Base-by-base conservation (phyloP, 768 basidiomycete species). In the Kwoniella mangroviensis region DNA sequence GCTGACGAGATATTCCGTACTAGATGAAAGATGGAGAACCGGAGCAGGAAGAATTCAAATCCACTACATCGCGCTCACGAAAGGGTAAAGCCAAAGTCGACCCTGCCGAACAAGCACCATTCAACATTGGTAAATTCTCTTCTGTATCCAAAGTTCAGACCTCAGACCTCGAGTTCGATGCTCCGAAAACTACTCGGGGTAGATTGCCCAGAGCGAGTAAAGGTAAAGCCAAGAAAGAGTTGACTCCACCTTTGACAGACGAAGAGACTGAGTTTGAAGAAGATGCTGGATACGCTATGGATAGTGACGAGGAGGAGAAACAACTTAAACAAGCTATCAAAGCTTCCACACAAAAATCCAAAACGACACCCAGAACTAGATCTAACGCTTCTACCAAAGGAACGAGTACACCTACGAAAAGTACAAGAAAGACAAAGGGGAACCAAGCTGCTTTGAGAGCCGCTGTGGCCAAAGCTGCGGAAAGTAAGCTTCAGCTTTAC, bases 71-170 rank as follows among this genome's bases (percentile, higher is more conserved):
- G 19, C 65, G 65, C 21, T 24, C 22, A 22, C 40, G 34, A 17
- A 68, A 55, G 28, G 66, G 63, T 34, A 74, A 75, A 61, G 21
- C 62, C 65, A 72, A 65, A 22, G 68, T 66, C 1, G 56, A 70
- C 3, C 17, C 49, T 3, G 17, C 61, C 15, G 43, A 57, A 21
- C 68, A 63, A 40, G 67, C 67, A 53, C 78, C 78, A 11, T 79
- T 79, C 73, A 79, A 77, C 34, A 72, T 79, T 54, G 78, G 78
- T 12, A 77, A 74, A 52, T 65, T 65, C 70, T 70, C 67, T 2
- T 59, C 22, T 7, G 78, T 79, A 3, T 55, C 49, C 11, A 78
- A 75, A 64, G 60, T 49, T 3, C 52, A 53, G 42, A 43, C 61
- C 19, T 52, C 72, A 11, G 53, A 57, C 21, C 65, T 73, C n/a